A percentile compares a stretch with the other conserved stretches of the same genome.
Conservation (phyloP, 441 rosid species). For the Populus hybrid region DNA sequence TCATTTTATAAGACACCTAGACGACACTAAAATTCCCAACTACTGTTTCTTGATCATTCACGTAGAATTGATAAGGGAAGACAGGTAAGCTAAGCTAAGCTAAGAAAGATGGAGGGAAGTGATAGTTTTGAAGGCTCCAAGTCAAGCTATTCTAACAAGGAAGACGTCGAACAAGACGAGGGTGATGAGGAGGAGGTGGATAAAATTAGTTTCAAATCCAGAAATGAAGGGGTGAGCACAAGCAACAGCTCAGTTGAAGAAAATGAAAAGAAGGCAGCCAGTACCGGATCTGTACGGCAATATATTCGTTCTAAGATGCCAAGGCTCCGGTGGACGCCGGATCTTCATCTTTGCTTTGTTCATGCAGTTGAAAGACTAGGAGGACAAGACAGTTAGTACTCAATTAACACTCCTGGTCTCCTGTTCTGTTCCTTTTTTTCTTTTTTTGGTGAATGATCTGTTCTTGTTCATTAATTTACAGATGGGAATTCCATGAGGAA, state of each 20-base stretch:
- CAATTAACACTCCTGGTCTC: neutral
- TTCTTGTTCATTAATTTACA: neutral
- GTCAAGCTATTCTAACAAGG: conserved; percentile 30
- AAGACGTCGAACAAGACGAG: conserved; percentile 18
- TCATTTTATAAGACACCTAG: conserved; percentile 14
- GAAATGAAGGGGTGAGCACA: conserved; percentile 42
- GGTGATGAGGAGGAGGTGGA: conserved; percentile 29
- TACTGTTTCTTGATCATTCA: conserved; percentile 13
- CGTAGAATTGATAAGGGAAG: conserved; percentile 3
- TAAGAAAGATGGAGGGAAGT: conserved; percentile 12
- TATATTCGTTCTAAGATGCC: conserved; percentile 84
- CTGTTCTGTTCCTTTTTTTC: neutral
- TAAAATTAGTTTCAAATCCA: conserved; percentile 13
- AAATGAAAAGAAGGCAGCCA: conserved; percentile 33
- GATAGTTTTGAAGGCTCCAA: conserved; percentile 33
- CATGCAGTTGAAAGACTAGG: conserved; percentile 87
- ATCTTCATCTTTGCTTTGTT: conserved; percentile 87
- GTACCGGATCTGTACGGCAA: conserved; percentile 62
- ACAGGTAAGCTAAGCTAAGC: conserved; percentile 15
- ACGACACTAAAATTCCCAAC: neutral
- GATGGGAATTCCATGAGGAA: neutral
- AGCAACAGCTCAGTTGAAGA: conserved; percentile 55
- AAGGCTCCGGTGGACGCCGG: conserved; percentile 91
- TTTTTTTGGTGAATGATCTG: too few species aligned
- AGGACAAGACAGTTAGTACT: conserved; percentile 60